Conservation (phyloP, 164 flowering plant genomes). For the Euptelea pleiosperma region DNA sequence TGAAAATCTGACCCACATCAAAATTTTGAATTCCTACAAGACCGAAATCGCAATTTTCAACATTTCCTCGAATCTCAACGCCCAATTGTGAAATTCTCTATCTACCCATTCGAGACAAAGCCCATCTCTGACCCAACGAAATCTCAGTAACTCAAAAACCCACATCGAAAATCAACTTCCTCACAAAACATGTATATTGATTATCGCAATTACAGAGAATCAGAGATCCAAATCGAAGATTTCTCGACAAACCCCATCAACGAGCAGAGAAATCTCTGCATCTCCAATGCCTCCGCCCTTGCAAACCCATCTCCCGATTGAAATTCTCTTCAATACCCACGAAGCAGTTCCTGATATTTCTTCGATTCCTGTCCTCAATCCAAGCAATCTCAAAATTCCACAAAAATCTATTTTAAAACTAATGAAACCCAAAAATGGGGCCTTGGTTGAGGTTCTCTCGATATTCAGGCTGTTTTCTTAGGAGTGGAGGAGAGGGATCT, state of each 20-base stretch:
- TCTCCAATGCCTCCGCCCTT: slow-evolving; percentile 18
- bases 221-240: slow-evolving; percentile 8
- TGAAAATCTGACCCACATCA: slow-evolving; percentile 17
- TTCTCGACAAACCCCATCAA: slow-evolving; percentile 13
- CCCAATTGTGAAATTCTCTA: not conserved
- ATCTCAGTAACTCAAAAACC: slow-evolving; percentile 21
- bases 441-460: not conserved
- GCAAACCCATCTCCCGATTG: slow-evolving; percentile 25
- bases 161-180: slow-evolving; percentile 14
- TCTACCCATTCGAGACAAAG: slow-evolving; percentile 6
- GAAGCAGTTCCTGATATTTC: slow-evolving; percentile 4
- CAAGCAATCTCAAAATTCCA: not conserved
- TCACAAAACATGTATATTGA: slow-evolving; percentile 19
- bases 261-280: not conserved
- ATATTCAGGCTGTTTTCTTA: not conserved
- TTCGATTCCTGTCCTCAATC: slow-evolving; percentile 7
- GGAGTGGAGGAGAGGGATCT: not conserved
- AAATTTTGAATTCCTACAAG: slow-evolving; percentile 10
- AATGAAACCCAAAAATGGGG: not conserved
- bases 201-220: slow-evolving; percentile 4
- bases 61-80: not conserved
- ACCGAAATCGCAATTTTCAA: slow-evolving; percentile 15
- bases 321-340: slow-evolving; percentile 15
- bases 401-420: not conserved
- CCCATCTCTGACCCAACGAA: slow-evolving; percentile 12